These are phyloP conservation scores for Luffa acutangula DNA, from an alignment of 306 rosid genomes.

Conservation along the genomic window DNA sequence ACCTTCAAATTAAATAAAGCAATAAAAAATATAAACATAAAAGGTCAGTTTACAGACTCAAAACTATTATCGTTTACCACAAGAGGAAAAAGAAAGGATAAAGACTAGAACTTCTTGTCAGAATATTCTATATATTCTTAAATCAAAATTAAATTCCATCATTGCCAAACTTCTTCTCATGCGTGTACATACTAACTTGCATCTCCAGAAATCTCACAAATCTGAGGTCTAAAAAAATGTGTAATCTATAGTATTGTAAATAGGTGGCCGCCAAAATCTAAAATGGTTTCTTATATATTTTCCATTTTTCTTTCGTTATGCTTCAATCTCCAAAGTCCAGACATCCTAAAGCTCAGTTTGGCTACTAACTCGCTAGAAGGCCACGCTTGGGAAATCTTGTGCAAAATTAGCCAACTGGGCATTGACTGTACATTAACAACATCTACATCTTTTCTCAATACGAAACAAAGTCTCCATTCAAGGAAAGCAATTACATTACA, in stretches of 20 bases:
- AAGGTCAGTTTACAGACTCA: background rate
- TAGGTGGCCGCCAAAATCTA: too few relatives aligned
- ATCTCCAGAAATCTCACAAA: background rate
- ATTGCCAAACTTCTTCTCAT: background rate
- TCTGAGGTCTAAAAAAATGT: background rate
- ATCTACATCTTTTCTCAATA: background rate
- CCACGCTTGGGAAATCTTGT: too few relatives aligned
- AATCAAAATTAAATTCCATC: background rate
- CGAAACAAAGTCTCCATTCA: too few relatives aligned
- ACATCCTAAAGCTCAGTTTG: background rate
- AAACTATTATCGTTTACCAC: background rate
- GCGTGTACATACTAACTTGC: background rate
- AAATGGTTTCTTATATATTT: too few relatives aligned
- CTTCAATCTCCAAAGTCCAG: background rate
- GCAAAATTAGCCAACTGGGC: background rate
- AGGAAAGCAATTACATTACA: too few relatives aligned
- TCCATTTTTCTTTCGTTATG: background rate
- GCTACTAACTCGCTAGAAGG: background rate
- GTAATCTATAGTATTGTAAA: background rate
- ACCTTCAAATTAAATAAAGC: conserved; percentile 22
- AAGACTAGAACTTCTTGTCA: background rate
- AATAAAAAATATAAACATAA: background rate
- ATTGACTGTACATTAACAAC: background rate
- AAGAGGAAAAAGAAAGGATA: background rate
- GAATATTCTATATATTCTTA: background rate